These are phyloP conservation scores for Toxicodendron radicans DNA, from an alignment of 345 rosid genomes.

Conservation along the genomic window DNA sequence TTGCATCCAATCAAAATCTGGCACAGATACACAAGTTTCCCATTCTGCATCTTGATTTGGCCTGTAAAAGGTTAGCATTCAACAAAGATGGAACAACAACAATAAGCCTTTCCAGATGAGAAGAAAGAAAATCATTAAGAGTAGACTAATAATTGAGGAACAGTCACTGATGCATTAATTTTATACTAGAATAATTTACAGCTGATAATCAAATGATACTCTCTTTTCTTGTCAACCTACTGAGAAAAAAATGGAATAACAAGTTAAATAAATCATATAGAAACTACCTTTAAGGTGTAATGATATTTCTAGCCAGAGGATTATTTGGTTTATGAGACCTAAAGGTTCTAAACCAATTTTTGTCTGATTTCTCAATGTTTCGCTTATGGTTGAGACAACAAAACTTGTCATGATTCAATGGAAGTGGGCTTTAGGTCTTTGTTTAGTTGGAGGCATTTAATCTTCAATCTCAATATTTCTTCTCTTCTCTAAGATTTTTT, in stretches of 20 bases:
- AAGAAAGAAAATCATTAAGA: neutral
- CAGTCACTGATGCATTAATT: neutral
- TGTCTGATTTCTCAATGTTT: neutral
- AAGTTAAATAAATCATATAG: neutral
- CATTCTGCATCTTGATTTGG: conserved; percentile 60
- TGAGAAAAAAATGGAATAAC: neutral
- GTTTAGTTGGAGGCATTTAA: neutral
- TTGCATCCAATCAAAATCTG: conserved; percentile 86
- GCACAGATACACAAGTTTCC: conserved; percentile 67
- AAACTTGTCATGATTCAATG: neutral
- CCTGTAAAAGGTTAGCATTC: conserved; percentile 38
- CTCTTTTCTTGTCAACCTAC: neutral
- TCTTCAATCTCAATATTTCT: neutral
- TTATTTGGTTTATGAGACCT: neutral
- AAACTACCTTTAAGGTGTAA: neutral
- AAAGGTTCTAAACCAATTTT: neutral
- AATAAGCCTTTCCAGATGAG: neutral
- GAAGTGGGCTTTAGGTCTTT: neutral
- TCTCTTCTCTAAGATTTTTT: neutral
- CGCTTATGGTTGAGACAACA: neutral
- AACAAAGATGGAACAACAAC: neutral
- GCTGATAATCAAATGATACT: neutral
- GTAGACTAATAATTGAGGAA: neutral
- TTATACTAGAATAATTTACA: neutral
- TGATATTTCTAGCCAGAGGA: neutral